Evolutionary conservation across 164 flowering plant species (phyloP).

Genomic region (Piper betle): DNA sequence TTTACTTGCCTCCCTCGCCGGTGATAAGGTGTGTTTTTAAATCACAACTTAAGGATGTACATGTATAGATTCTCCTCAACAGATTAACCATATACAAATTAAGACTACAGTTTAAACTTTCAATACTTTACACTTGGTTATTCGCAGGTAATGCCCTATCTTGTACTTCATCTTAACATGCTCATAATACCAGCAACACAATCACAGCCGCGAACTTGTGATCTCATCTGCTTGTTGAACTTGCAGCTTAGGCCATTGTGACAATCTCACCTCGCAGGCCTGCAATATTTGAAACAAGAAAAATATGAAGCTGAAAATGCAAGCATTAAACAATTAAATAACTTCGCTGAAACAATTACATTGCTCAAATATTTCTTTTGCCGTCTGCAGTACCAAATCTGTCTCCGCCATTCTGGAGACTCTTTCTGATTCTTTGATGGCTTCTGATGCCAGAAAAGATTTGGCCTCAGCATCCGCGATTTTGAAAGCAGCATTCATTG

Average conservation of each 20-base stretch:
- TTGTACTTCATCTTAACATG: no score
- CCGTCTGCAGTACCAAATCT: conserved; percentile 37
- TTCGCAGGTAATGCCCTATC: no score
- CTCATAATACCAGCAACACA: no score
- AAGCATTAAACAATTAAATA: background rate
- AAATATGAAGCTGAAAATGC: background rate
- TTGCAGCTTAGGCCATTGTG: conserved; percentile 16
- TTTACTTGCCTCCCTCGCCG: no score
- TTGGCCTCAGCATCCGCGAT: conserved; percentile 75
- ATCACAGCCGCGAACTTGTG: no score
- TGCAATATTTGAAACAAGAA: conserved; percentile 6
- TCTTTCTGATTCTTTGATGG: conserved; percentile 64
- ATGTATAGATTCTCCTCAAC: no score
- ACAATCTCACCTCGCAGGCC: conserved; percentile 31
- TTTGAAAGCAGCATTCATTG: conserved; percentile 44
- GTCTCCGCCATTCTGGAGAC: conserved; percentile 52
- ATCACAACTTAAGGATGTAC: no score
- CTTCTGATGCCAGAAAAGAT: conserved; percentile 56
- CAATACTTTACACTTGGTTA: no score
- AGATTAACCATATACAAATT: no score
- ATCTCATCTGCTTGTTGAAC: background rate
- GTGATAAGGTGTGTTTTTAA: no score
- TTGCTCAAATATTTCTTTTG: conserved; percentile 39
- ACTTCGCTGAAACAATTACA: conserved; percentile 24
- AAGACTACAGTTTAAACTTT: no score